A percentile compares a stretch with the other conserved stretches of the same genome.
Conservation (phyloP, 2,329 filamentous ascomycete species). For the Scortechinia acanthostroma region DNA sequence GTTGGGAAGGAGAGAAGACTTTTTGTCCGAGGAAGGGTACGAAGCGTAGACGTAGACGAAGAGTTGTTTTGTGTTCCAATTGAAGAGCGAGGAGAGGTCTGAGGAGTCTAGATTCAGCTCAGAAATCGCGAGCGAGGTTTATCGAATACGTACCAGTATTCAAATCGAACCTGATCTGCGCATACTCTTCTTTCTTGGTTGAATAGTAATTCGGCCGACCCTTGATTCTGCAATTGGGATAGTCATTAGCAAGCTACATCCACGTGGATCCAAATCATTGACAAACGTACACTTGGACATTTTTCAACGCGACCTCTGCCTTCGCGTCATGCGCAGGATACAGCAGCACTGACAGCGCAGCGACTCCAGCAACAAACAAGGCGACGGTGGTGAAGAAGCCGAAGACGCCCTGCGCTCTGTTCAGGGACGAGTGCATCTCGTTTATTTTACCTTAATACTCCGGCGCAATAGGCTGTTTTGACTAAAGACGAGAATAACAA, state of each 20-base stretch:
- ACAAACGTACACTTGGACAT: conserved; percentile 54
- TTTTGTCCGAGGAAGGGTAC: not conserved
- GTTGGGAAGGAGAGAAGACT: conserved; percentile 5
- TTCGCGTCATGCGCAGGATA: conserved; percentile 41
- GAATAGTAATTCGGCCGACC: conserved; percentile 64
- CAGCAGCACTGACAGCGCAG: conserved; percentile 50
- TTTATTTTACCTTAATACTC: not conserved
- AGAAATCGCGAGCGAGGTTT: too few species aligned
- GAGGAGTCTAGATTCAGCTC: too few species aligned
- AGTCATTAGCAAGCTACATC: not conserved
- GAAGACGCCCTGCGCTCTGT: conserved; percentile 59
- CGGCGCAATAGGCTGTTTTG: too few species aligned
- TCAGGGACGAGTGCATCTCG: conserved; percentile 54
- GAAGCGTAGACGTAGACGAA: conserved; percentile 61
- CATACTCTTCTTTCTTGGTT: conserved; percentile 61
- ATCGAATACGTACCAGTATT: conserved; percentile 29
- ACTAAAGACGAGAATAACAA: too few species aligned
- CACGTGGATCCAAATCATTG: conserved; percentile 1
- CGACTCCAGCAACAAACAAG: conserved; percentile 48
- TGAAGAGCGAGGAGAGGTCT: conserved; percentile 60
- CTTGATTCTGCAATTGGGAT: conserved; percentile 37
- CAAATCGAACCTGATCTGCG: conserved; percentile 61
- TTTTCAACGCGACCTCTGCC: conserved; percentile 34
- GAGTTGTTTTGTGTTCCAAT: conserved; percentile 70
- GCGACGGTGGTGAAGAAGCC: conserved; percentile 66